phyloP scores from a whole-genome alignment of 2,329 filamentous ascomycete species.

The Pseudogymnoascus sp. region DNA sequence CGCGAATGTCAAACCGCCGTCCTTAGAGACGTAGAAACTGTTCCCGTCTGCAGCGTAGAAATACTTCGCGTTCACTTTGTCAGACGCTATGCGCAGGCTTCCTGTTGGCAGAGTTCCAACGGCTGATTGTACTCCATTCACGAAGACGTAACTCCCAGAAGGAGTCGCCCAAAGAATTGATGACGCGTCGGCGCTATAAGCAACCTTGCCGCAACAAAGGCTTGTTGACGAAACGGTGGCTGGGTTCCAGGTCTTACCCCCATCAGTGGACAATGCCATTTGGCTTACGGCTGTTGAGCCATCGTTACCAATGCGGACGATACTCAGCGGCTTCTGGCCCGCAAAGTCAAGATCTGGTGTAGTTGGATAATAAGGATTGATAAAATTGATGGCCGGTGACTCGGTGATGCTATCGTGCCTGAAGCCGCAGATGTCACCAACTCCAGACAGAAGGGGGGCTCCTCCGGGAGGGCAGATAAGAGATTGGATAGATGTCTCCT shows the following conservation, averaged over 20 bases:
- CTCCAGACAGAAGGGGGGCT: constrained; percentile 43
- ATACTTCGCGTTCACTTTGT: constrained; percentile 44
- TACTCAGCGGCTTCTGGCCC: constrained; percentile 29
- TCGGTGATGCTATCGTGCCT: constrained; percentile 25
- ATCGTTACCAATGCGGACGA: constrained; percentile 44
- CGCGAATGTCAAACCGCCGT: constrained; percentile 41
- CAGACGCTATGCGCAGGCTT: constrained; percentile 38
- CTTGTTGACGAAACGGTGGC: constrained; percentile 40
- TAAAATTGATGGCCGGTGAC: background rate
- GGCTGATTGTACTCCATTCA: background rate
- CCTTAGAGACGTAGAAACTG: constrained; percentile 43
- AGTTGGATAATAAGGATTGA: constrained; percentile 4
- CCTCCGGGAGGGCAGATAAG: constrained; percentile 44
- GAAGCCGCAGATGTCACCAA: constrained; percentile 47
- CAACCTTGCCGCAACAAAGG: constrained; percentile 34
- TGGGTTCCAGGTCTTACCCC: constrained; percentile 43
- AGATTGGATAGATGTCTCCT: constrained; percentile 45
- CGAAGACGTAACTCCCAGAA: constrained; percentile 33
- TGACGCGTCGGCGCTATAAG: constrained; percentile 44
- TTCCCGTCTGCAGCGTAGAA: constrained; percentile 29
- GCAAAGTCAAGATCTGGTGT: constrained; percentile 12
- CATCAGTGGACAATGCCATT: constrained; percentile 43
- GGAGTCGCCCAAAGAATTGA: constrained; percentile 42
- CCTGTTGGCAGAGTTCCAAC: constrained; percentile 4
- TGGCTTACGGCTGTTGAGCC: constrained; percentile 30